Base-by-base conservation (phyloP, 139 green algal species). In the Picochlorum sp. region DNA sequence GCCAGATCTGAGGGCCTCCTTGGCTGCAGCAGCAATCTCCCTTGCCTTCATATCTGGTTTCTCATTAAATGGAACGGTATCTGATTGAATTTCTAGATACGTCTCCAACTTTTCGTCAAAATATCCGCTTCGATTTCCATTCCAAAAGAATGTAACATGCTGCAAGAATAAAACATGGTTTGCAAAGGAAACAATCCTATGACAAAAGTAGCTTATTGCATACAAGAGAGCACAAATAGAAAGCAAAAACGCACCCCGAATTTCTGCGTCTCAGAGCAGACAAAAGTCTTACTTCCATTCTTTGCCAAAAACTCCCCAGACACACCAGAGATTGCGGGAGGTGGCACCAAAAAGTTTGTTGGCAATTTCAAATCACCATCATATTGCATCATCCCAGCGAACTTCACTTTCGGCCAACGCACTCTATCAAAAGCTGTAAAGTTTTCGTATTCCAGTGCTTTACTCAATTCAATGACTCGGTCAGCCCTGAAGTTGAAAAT, bases 341-440 rank as follows among this genome's bases (percentile, higher is more conserved):
- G 90, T 8, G 87, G 77, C 40, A 97, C 90, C 63, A 97, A 85
- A 81, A 75, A 96, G 64, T 89, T 82, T 29, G 74, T 57, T 31
- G 90, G 90, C 61, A 97, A 85, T 68, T 93, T 86, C n/a, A 97
- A 74, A 71, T 97, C 90, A 20, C 90, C 90, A 51, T 97, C 90
- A 68, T 97, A 97, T 74, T 96, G 87, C 88, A 97, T 95, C 75
- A 97, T 86, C 39, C 90, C 90, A 52, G 83, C 88, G 61, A 95
- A 96, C 32, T 50, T 51, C 8, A 57, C 65, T 71, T 85, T 77
- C 40, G 85, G 85, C 56, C 70, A 80, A 24, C 84, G 76, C 69
- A 77, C 50, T 33, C 83, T 66, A 70, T 95, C 81, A 74, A 95
- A 94, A 2, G 61, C 40, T 39, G 74, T 64, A 45, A 89, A 93